Conservation (phyloP, 2,329 filamentous ascomycete species). For the Fusarium sterilihyphosum region DNA sequence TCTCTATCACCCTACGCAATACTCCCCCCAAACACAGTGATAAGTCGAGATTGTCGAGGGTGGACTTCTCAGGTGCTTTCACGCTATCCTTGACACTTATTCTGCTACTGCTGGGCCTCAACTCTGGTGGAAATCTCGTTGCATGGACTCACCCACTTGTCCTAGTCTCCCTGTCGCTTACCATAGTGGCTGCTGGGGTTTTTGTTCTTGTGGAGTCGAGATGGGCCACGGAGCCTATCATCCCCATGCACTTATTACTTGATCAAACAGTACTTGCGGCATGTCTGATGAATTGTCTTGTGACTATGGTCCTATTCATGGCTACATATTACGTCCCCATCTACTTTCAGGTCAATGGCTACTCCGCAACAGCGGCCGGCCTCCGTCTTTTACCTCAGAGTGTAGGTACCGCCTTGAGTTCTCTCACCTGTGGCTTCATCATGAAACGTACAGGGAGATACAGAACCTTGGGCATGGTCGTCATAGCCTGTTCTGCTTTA, state of each 20-base stretch:
- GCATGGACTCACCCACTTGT: background rate
- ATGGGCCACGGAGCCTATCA: background rate
- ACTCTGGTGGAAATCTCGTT: background rate
- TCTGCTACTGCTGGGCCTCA: background rate
- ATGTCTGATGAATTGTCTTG: background rate
- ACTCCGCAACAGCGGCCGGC: background rate
- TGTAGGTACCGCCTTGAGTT: background rate
- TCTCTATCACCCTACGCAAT: background rate
- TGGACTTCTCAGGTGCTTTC: background rate
- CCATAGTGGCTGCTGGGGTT: background rate
- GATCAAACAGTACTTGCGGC: background rate
- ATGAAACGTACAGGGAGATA: background rate
- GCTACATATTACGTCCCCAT: background rate
- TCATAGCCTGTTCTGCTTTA: background rate
- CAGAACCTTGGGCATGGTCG: background rate
- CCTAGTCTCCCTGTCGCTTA: background rate
- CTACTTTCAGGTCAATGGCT: background rate
- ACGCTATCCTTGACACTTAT: background rate
- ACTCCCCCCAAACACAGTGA: rapidly evolving
- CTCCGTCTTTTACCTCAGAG: background rate
- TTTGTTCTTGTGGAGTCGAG: background rate
- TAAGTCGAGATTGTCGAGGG: background rate
- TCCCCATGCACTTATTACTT: background rate
- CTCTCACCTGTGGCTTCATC: background rate
- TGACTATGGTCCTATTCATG: background rate